Percentiles rank a stretch among this genome's conserved stretches.
These are phyloP conservation scores for Trebouxiophyceae sp. DNA, from an alignment of 163 green algal genomes.

Conservation along the genomic window DNA sequence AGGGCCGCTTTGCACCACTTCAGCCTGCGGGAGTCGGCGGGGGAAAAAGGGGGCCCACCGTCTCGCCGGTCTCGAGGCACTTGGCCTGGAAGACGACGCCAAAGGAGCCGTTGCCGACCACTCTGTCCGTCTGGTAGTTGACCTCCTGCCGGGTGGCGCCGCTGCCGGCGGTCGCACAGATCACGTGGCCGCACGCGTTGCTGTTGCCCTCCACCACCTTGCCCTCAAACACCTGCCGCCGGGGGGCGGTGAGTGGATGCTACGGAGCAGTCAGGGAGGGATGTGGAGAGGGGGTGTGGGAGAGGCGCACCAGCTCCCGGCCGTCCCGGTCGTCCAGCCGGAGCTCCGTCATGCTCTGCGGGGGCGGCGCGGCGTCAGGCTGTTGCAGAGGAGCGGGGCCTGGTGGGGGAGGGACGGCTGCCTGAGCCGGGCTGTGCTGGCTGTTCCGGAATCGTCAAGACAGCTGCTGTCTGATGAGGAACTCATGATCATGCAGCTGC, in stretches of 20 bases:
- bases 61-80: constrained; percentile 91
- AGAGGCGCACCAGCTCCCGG: background rate
- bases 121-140: constrained; percentile 80
- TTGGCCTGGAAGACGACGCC: constrained; percentile 95
- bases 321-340: background rate
- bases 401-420: too few species aligned
- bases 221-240: constrained; percentile 69
- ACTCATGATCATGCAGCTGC: too few species aligned
- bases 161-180: constrained; percentile 25
- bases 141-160: constrained; percentile 26
- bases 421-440: too few species aligned
- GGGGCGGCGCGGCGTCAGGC: too few species aligned
- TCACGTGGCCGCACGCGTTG: constrained; percentile 35
- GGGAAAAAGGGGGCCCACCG: constrained; percentile 46
- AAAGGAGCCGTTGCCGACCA: constrained; percentile 98
- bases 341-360: background rate
- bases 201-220: constrained; percentile 68
- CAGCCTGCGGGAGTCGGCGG: too few species aligned
- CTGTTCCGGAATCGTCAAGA: too few species aligned
- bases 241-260: too few species aligned
- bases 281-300: background rate
- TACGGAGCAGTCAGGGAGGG: too few species aligned
- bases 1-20: too few species aligned
- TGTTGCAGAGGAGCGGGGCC: too few species aligned
- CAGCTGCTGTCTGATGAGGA: too few species aligned